These are phyloP conservation scores for Coemansia sp. DNA, from an alignment of 192 early-diverging fungal genomes.

Conservation along the genomic window DNA sequence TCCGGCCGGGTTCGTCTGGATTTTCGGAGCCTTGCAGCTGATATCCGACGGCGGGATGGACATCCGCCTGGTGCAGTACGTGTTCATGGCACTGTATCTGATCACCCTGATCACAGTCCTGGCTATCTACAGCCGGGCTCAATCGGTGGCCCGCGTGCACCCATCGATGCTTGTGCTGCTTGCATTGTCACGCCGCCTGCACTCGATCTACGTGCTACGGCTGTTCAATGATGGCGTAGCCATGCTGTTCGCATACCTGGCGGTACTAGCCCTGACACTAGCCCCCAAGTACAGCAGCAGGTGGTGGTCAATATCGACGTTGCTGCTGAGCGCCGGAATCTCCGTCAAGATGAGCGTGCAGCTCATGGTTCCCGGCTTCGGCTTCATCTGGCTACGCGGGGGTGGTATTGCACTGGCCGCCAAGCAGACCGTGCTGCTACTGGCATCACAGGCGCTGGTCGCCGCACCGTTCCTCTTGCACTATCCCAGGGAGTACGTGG, in stretches of 20 bases:
- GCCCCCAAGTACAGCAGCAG: background rate
- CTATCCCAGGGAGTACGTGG: constrained; percentile 66
- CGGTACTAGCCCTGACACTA: constrained; percentile 64
- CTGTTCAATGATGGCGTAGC: constrained; percentile 93
- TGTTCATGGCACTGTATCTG: constrained; percentile 80
- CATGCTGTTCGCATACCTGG: constrained; percentile 78
- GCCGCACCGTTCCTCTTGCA: constrained; percentile 63
- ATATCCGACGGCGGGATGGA: constrained; percentile 68
- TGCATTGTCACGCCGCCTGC: constrained; percentile 77
- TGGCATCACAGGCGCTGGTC: constrained; percentile 50
- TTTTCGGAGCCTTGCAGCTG: constrained; percentile 71
- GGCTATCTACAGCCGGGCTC: constrained; percentile 60
- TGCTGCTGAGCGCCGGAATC: constrained; percentile 65
- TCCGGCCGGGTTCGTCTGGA: constrained; percentile 91
- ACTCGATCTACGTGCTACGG: constrained; percentile 91
- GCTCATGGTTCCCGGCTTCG: constrained; percentile 86
- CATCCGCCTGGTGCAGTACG: constrained; percentile 74
- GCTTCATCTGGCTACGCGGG: constrained; percentile 53
- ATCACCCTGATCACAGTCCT: constrained; percentile 66
- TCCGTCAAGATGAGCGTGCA: constrained; percentile 96
- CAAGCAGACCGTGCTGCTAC: constrained; percentile 14
- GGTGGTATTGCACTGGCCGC: constrained; percentile 14
- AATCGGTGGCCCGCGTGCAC: constrained; percentile 54
- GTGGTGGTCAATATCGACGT: constrained; percentile 43
- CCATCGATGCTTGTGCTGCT: constrained; percentile 66